These are phyloP conservation scores for Solanum tarijense DNA, from an alignment of 257 asterid genomes.

Conservation along the genomic window DNA sequence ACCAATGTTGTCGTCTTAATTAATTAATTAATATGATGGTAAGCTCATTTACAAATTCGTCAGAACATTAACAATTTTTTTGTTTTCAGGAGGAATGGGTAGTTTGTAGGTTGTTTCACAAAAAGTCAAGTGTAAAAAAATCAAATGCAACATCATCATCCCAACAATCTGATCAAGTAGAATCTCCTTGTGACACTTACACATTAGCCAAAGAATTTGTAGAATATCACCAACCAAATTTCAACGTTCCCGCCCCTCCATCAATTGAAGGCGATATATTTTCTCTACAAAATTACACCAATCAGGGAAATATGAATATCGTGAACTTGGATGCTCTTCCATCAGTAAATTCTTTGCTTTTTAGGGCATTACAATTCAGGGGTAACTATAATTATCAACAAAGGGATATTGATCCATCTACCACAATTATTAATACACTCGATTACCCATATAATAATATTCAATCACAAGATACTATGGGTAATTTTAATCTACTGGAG, in stretches of 20 bases:
- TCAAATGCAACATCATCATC: slow-evolving; percentile 21
- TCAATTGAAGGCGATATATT: not conserved
- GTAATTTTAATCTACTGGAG: not conserved
- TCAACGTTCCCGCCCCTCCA: not conserved
- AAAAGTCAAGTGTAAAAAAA: slow-evolving; percentile 28
- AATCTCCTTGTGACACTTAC: slow-evolving; percentile 20
- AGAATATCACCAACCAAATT: slow-evolving; percentile 1
- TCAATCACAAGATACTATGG: slow-evolving; percentile 2
- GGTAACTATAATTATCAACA: not conserved
- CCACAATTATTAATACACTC: not conserved
- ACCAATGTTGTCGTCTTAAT: no score
- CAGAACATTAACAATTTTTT: not conserved
- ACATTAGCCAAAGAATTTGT: slow-evolving; percentile 4
- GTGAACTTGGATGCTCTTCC: slow-evolving; percentile 26
- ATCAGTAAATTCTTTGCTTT: slow-evolving; percentile 45
- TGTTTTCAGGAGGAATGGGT: slow-evolving; percentile 56
- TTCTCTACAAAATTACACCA: slow-evolving; percentile 16
- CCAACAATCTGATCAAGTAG: slow-evolving; percentile 28
- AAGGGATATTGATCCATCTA: not conserved
- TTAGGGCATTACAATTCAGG: slow-evolving; percentile 43
- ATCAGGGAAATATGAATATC: not conserved
- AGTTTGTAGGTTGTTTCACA: slow-evolving; percentile 48
- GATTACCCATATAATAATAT: slow-evolving; percentile 11
- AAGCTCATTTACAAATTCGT: no score
- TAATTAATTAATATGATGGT: no score